These are phyloP conservation scores for Ceratocystis alfenasii DNA, from an alignment of 2,329 filamentous ascomycete genomes.

Conservation along the genomic window DNA sequence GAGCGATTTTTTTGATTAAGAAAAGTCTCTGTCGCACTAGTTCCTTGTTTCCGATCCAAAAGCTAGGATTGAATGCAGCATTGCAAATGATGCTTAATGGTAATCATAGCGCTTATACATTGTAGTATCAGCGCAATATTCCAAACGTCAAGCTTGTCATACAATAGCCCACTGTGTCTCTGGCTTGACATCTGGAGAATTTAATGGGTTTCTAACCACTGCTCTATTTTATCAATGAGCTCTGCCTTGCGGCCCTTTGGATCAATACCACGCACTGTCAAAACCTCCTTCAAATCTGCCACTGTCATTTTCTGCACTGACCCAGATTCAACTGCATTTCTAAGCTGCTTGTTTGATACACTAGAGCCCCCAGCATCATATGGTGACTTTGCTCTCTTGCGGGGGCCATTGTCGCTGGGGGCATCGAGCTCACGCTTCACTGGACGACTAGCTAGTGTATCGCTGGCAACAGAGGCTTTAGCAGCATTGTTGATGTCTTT, in stretches of 20 bases:
- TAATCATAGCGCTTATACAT: background rate
- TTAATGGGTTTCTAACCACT: constrained; percentile 40
- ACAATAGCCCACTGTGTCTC: background rate
- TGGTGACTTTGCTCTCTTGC: constrained; percentile 36
- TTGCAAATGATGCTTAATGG: background rate
- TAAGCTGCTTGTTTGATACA: constrained; percentile 38
- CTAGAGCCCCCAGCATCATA: constrained; percentile 29
- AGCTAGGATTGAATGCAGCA: background rate
- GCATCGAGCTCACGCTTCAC: constrained; percentile 24
- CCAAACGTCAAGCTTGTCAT: too few species aligned
- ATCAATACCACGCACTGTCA: constrained; percentile 38
- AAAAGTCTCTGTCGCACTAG: background rate
- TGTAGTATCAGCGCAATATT: background rate
- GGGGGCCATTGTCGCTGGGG: constrained; percentile 31
- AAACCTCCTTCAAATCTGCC: constrained; percentile 39
- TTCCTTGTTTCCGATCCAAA: background rate
- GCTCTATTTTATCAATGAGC: constrained; percentile 43
- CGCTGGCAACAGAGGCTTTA: constrained; percentile 42
- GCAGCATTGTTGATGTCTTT: constrained; percentile 56
- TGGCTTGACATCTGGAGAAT: background rate
- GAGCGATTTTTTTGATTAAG: background rate
- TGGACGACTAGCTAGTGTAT: constrained; percentile 24
- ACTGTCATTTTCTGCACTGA: constrained; percentile 44
- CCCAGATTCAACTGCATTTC: constrained; percentile 34
- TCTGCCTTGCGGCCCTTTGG: constrained; percentile 43